phyloP scores from a whole-genome alignment of 148 eudicot species.

The Cornus florida region DNA sequence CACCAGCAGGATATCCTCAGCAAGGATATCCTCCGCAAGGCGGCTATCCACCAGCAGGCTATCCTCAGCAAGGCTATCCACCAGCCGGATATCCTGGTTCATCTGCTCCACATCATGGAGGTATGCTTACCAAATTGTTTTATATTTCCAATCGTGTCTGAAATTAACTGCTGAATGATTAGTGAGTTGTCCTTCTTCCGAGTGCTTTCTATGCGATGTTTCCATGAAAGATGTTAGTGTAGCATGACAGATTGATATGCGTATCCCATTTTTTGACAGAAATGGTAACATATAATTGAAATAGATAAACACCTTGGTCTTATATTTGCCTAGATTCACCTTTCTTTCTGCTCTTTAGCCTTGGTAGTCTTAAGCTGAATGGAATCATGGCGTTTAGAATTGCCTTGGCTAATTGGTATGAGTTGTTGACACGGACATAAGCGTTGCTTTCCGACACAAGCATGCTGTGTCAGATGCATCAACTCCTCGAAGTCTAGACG shows the following conservation, averaged over 20 bases:
- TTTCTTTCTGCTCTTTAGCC: not conserved
- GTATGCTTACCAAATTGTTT: conserved; percentile 21
- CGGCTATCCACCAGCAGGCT: conserved; percentile 36
- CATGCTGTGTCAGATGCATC: not conserved
- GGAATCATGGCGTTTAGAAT: not conserved
- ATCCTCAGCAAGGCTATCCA: conserved; percentile 31
- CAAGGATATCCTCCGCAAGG: conserved; percentile 8
- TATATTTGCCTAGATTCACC: not conserved
- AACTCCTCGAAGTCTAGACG: not conserved
- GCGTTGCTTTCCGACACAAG: too few relatives aligned
- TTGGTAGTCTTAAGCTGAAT: not conserved
- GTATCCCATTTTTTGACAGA: not conserved
- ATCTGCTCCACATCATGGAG: conserved; percentile 41
- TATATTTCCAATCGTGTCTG: not conserved
- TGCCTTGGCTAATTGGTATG: not conserved
- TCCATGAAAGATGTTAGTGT: not conserved
- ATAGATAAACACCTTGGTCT: not conserved
- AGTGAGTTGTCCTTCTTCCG: not conserved
- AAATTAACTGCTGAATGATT: conserved; percentile 4
- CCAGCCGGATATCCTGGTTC: conserved; percentile 32
- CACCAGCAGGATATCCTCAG: not conserved
- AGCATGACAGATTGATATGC: not conserved
- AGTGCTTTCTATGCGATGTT: not conserved
- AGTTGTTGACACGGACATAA: not conserved
- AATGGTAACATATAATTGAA: not conserved